phyloP scores from a whole-genome alignment of 495 filamentous ascomycete species.

The Aspergillus sclerotioniger region DNA sequence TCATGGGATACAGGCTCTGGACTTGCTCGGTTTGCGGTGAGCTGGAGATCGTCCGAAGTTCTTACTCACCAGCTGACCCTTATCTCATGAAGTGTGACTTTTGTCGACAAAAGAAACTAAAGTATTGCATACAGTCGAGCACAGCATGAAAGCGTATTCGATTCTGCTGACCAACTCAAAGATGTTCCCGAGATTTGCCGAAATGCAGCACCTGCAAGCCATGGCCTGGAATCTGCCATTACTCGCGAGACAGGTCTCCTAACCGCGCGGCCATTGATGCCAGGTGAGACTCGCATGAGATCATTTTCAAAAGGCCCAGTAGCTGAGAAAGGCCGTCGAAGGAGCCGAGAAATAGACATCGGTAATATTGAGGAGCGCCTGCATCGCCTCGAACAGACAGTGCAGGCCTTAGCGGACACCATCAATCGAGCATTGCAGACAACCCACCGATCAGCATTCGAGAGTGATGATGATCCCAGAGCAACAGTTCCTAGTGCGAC shows the following conservation, averaged over 20 bases:
- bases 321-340: neutral
- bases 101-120: conserved; percentile 1
- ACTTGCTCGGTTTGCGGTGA: conserved; percentile 1
- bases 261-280: neutral
- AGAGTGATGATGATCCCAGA: neutral
- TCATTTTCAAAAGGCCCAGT: neutral
- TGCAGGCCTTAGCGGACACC: neutral
- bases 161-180: neutral
- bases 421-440: neutral
- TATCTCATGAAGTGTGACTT: conserved; percentile 2
- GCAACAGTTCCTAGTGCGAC: neutral
- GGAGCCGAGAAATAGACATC: neutral
- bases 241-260: neutral
- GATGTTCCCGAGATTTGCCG: conserved; percentile 1
- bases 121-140: neutral
- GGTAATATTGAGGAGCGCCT: neutral
- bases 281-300: neutral
- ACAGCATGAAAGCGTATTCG: too few species aligned
- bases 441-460: neutral
- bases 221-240: neutral
- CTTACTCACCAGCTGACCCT: too few species aligned
- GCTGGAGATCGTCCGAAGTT: neutral
- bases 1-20: neutral
- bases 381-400: neutral
- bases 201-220: neutral